Conservation (phyloP, 2,329 filamentous ascomycete species). For the Colletotrichum tropicale region DNA sequence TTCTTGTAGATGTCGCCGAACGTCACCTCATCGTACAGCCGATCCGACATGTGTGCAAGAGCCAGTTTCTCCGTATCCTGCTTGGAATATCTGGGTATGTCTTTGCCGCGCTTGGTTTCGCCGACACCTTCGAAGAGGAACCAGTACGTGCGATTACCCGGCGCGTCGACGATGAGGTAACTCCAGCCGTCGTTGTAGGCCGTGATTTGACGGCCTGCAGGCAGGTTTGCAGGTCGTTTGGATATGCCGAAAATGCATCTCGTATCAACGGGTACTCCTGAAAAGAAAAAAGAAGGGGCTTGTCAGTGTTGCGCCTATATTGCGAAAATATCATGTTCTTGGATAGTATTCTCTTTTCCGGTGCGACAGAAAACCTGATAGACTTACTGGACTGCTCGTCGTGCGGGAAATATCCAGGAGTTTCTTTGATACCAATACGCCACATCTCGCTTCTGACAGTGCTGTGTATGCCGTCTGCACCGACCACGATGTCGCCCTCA, state of each 20-base stretch:
- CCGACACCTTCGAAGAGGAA: conserved; percentile 36
- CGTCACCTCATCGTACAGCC: conserved; percentile 25
- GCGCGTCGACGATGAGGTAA: conserved; percentile 32
- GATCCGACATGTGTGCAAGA: conserved; percentile 21
- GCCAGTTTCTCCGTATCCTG: conserved; percentile 32
- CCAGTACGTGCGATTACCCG: conserved; percentile 36
- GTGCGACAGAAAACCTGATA: neutral
- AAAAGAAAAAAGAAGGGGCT: neutral
- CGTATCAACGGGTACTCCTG: conserved; percentile 6
- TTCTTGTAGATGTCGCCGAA: conserved; percentile 35
- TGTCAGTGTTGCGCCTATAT: accelerated
- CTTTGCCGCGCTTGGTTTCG: conserved; percentile 26
- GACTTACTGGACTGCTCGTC: conserved; percentile 22
- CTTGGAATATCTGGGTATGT: conserved; percentile 36
- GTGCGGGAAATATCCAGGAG: conserved; percentile 26
- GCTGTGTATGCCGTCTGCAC: conserved; percentile 47
- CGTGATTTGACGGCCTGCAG: neutral
- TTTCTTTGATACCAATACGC: conserved; percentile 22
- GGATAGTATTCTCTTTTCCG: neutral
- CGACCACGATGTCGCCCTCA: conserved; percentile 38
- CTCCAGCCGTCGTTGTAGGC: conserved; percentile 23
- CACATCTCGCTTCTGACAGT: conserved; percentile 34
- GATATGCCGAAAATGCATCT: conserved; percentile 43
- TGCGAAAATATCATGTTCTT: accelerated
- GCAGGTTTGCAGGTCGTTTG: conserved; percentile 8